Conservation (phyloP, 495 filamentous ascomycete species). For the Neurospora tetraspora region DNA sequence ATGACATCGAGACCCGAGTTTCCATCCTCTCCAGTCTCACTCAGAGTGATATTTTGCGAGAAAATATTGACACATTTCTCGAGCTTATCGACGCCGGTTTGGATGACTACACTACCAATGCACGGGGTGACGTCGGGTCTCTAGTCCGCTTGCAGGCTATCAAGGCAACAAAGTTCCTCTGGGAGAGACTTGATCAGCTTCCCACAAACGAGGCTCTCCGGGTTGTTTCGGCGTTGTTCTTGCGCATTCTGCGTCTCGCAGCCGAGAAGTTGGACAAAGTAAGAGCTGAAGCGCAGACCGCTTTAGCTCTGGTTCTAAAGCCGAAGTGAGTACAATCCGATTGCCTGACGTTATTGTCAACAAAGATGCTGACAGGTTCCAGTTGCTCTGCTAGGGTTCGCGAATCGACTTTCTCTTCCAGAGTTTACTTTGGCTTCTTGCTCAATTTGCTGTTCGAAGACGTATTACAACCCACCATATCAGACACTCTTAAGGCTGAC, state of each 20-base stretch:
- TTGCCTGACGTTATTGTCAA: not conserved
- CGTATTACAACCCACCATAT: slow-evolving; percentile 15
- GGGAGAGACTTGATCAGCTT: slow-evolving; percentile 18
- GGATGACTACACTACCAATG: slow-evolving; percentile 82
- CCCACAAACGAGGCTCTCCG: not conserved
- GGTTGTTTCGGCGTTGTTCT: slow-evolving; percentile 23
- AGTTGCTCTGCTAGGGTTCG: slow-evolving; percentile 20
- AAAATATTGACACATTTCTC: slow-evolving; percentile 24
- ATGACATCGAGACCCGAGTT: slow-evolving; percentile 47
- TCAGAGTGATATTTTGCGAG: slow-evolving; percentile 28
- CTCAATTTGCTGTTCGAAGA: slow-evolving; percentile 29
- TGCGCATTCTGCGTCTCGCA: slow-evolving; percentile 55
- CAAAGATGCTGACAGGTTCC: slow-evolving; percentile 4
- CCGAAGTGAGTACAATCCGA: slow-evolving; percentile 19
- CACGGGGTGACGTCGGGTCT: slow-evolving; percentile 82
- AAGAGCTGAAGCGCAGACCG: slow-evolving; percentile 52
- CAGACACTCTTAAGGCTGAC: slow-evolving; percentile 5
- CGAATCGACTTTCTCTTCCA: slow-evolving; percentile 36
- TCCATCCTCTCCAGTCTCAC: slow-evolving; percentile 51
- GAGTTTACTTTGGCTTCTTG: slow-evolving; percentile 39
- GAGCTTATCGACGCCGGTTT: slow-evolving; percentile 43
- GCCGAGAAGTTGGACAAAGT: slow-evolving; percentile 87
- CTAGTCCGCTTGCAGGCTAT: slow-evolving; percentile 71
- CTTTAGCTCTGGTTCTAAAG: slow-evolving; percentile 27
- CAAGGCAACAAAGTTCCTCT: slow-evolving; percentile 42